These are phyloP conservation scores for Penicillium thymicola DNA, from an alignment of 2,329 filamentous ascomycete species.

Conservation along the genomic window DNA sequence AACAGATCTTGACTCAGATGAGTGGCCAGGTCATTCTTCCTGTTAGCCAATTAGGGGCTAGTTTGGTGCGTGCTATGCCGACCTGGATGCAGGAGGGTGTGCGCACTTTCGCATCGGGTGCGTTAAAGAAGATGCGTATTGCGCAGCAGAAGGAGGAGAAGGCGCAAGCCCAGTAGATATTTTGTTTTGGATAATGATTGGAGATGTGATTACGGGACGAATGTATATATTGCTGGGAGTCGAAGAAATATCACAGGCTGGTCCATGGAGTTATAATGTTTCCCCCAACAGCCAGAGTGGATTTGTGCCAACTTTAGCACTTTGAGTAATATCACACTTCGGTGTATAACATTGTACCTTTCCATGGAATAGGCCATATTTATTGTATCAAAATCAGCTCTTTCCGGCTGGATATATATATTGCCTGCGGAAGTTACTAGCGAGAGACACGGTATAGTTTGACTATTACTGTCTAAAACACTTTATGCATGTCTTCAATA, in stretches of 20 bases:
- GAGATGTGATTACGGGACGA: background rate
- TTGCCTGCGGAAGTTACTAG: background rate
- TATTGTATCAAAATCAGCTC: too few relatives aligned
- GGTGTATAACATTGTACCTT: too few relatives aligned
- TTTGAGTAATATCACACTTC: too few relatives aligned
- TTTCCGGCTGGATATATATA: background rate
- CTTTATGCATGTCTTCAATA: background rate
- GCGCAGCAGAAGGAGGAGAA: constrained; percentile 18
- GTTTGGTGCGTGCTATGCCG: constrained; percentile 35
- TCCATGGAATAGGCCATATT: too few relatives aligned
- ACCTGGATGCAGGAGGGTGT: constrained; percentile 48
- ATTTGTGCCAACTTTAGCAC: too few relatives aligned
- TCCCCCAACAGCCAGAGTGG: too few relatives aligned
- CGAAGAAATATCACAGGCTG: too few relatives aligned
- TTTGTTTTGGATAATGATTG: background rate
- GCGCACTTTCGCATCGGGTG: constrained; percentile 27
- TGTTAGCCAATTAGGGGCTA: constrained; percentile 26
- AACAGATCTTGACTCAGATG: constrained; percentile 49
- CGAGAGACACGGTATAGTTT: background rate
- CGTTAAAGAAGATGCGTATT: constrained; percentile 24
- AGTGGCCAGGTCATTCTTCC: constrained; percentile 52
- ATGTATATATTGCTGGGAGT: background rate
- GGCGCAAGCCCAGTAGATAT: background rate
- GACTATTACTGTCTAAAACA: background rate
- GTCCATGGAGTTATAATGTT: too few relatives aligned